A percentile compares a stretch with the other conserved stretches of the same genome.
Conservation (phyloP, 2,329 filamentous ascomycete species). For the Macrophomina phaseolina region DNA sequence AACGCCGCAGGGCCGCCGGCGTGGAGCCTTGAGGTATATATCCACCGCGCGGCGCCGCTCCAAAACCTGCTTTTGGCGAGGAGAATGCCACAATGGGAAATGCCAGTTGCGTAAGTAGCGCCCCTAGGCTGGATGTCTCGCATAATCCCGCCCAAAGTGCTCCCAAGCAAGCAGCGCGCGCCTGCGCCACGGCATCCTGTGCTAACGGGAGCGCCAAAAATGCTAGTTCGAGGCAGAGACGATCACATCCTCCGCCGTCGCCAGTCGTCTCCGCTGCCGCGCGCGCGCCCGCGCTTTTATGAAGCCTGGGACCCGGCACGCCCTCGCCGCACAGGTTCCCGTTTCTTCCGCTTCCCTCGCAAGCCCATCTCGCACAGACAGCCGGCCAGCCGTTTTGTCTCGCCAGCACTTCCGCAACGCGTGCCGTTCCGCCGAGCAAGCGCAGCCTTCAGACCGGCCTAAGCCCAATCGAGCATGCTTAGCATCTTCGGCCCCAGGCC, state of each 20-base stretch:
- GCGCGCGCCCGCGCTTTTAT: slow-evolving; percentile 1
- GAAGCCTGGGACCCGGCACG: slow-evolving; percentile 3
- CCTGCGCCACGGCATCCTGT: slow-evolving; percentile 11
- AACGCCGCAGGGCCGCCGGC: not conserved
- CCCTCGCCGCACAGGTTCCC: not conserved
- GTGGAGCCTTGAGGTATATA: not conserved
- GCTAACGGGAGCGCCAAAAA: slow-evolving; percentile 16
- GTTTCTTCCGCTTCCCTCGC: not conserved
- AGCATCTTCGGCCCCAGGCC: slow-evolving; percentile 30
- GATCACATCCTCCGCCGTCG: slow-evolving; percentile 1
- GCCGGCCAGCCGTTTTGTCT: not conserved
- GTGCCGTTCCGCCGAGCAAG: slow-evolving; percentile 27
- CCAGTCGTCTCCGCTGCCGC: slow-evolving; percentile 4
- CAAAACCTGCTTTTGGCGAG: slow-evolving; percentile 10
- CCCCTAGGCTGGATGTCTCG: slow-evolving; percentile 16
- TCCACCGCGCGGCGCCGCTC: not conserved
- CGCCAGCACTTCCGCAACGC: slow-evolving; percentile 11
- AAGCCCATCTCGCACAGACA: slow-evolving; percentile 8
- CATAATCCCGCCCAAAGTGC: slow-evolving; percentile 21
- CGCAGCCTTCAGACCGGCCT: slow-evolving; percentile 6
- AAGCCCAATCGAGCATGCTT: slow-evolving; percentile 15
- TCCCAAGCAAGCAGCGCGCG: not conserved
- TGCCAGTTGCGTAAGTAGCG: slow-evolving; percentile 23
- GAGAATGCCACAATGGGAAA: slow-evolving; percentile 1
- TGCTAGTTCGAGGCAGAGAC: slow-evolving; percentile 15